These are phyloP conservation scores for Trichoderma breve DNA, from an alignment of 2,329 filamentous ascomycete genomes.

Conservation along the genomic window DNA sequence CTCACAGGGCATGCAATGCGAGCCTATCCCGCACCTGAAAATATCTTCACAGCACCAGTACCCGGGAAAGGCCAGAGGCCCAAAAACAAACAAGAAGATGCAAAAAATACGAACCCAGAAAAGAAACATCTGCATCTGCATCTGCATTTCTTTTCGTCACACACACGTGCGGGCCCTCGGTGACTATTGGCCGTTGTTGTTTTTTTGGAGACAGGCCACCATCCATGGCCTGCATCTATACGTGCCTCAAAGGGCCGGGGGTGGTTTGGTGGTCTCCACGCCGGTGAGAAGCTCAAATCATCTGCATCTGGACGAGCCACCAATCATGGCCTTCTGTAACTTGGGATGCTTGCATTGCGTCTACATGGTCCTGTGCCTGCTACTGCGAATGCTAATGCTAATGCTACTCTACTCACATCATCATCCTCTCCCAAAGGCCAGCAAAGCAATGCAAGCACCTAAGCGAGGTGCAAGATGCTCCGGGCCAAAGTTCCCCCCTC, in stretches of 20 bases:
- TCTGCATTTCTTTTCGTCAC: constrained; percentile 9
- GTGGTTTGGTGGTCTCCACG: background rate
- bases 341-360: background rate
- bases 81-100: background rate
- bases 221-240: background rate
- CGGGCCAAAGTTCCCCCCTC: background rate
- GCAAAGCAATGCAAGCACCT: constrained; percentile 3
- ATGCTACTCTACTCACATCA: background rate
- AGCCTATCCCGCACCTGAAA: background rate
- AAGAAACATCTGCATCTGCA: constrained; percentile 10
- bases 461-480: constrained; percentile 1
- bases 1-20: background rate
- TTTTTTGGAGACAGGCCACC: background rate
- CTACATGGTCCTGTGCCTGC: background rate
- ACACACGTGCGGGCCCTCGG: constrained; percentile 13
- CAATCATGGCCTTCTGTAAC: background rate
- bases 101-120: constrained; percentile 5
- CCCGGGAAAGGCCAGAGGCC: background rate
- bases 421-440: background rate
- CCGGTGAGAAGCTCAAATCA: constrained; percentile 2
- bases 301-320: background rate
- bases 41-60: constrained; percentile 1
- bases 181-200: background rate
- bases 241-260: background rate
- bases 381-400: background rate